A percentile compares a stretch with the other conserved stretches of the same genome.
Evolutionary conservation across 306 rosid genomes (phyloP).

Genomic region (Dalbergia cochinchinensis): DNA sequence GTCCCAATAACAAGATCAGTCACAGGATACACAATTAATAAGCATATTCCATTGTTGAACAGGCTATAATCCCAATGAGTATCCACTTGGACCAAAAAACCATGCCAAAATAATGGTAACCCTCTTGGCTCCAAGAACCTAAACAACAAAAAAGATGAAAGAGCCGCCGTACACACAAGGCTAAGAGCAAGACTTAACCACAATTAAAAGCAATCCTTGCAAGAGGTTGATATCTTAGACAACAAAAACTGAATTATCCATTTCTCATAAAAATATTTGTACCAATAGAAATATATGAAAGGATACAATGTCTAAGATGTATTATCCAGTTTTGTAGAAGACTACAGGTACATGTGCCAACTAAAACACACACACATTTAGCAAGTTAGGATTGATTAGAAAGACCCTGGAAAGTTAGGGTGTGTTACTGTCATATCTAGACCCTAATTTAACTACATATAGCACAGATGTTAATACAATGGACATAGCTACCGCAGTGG

Average conservation of each 20-base stretch:
- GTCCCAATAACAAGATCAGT: slow-evolving; percentile 83
- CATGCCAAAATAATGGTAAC: slow-evolving; percentile 40
- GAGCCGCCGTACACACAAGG: slow-evolving; percentile 11
- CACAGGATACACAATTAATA: slow-evolving; percentile 67
- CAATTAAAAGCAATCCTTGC: slow-evolving; percentile 35
- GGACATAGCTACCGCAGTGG: slow-evolving; percentile 5
- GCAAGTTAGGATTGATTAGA: slow-evolving; percentile 38
- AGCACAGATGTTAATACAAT: background rate
- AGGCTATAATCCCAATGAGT: slow-evolving; percentile 64
- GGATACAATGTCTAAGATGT: slow-evolving; percentile 14
- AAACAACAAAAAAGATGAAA: slow-evolving; percentile 38
- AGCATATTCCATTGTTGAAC: slow-evolving; percentile 59
- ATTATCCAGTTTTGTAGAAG: background rate
- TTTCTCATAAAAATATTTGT: slow-evolving; percentile 43
- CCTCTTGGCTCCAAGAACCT: slow-evolving; percentile 49
- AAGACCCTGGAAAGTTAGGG: slow-evolving; percentile 39
- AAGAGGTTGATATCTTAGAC: slow-evolving; percentile 35
- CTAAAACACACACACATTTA: background rate
- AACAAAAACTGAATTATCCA: slow-evolving; percentile 40
- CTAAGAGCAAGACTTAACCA: slow-evolving; percentile 34
- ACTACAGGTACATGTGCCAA: background rate
- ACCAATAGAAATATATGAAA: slow-evolving; percentile 32
- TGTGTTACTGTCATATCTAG: slow-evolving; percentile 26
- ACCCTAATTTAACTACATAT: slow-evolving; percentile 42
- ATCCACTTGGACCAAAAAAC: slow-evolving; percentile 52